Evolutionary conservation across 1,284 basidiomycete species (phyloP).

Genomic region (Earliella scabrosa): DNA sequence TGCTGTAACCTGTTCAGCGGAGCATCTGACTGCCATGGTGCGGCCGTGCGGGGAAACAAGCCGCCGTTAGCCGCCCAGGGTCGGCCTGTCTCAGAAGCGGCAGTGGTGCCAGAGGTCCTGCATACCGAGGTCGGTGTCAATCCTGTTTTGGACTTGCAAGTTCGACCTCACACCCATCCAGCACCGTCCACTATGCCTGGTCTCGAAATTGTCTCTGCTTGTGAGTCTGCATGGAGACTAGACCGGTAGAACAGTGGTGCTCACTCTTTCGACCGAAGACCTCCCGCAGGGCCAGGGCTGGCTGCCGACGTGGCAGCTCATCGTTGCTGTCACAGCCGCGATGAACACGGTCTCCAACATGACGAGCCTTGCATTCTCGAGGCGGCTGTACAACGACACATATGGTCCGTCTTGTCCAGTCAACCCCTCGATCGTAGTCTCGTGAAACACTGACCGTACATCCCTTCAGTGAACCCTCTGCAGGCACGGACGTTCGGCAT

Average conservation of each 20-base stretch:
- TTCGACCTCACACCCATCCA: conserved; percentile 7
- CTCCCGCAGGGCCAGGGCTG: conserved; percentile 69
- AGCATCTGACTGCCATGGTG: too few relatives aligned
- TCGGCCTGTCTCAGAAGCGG: conserved; percentile 5
- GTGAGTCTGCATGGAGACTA: conserved; percentile 10
- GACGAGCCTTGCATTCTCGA: conserved; percentile 75
- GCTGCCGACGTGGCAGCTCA: conserved; percentile 86
- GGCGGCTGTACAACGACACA: conserved; percentile 73
- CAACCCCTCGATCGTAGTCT: not conserved
- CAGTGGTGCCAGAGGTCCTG: conserved; percentile 17
- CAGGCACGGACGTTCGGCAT: conserved; percentile 87
- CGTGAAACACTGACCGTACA: not conserved
- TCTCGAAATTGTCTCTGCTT: conserved; percentile 16
- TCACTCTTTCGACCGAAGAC: too few relatives aligned
- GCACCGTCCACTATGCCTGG: conserved; percentile 10
- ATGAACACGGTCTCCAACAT: conserved; percentile 90
- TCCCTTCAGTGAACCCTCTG: conserved; percentile 80
- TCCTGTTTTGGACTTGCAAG: conserved; percentile 20
- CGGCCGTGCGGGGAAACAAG: not conserved
- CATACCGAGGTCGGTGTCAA: not conserved
- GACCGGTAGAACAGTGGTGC: too few relatives aligned
- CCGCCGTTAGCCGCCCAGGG: not conserved
- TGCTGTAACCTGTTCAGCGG: too few relatives aligned
- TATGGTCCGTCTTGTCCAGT: conserved; percentile 16
- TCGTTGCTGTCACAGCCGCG: conserved; percentile 75